Evolutionary conservation across 1,139 yeast species (phyloP), one percentile per base, ranked within the genome.

Genomic region (Debaryomyces fabryi): DNA sequence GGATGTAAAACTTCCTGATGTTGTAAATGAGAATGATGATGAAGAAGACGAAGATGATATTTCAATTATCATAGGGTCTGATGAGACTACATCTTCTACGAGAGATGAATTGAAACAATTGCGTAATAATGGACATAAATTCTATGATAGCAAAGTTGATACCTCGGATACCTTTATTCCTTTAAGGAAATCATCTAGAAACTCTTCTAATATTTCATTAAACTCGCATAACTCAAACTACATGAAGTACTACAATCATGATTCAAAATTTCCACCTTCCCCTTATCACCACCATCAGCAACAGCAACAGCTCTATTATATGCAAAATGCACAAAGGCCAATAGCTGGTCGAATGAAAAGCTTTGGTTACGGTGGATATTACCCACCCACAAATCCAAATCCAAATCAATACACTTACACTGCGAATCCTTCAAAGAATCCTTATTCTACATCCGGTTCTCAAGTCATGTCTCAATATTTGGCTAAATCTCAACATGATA

Each of bases 401-500:
- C 32, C 49, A 23, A 18, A 36, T 30, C 45, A 27, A 9, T 40
- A 40, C 21, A 29, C 27, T 34, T 43, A 40, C 8, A 27, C 50
- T 18, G 41, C 36, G 6, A 24, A 41, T 33, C 43, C 36, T 44
- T 39, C 47, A 23, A 46, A 46, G 33, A 54, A 54, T 45, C 51
- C 57, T 2, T 66, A 62, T 51, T 65, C 78, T 2, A 74, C 81
- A 10, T 81, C 86, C 6, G 91, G 91, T 3, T 82, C 88, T 1
- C 88, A 84, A 57, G 88, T 86, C 6, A 83, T 86, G 88, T 86
- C 89, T 0, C 91, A 86, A 60, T 86, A 85, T 59, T 71, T 86
- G 56, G 88, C 89, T 12, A 86, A 83, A 60, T 72, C 86, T 8
- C 91, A 85, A 58, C 85, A 82, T 51, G 86, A 82, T 44, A 79